phyloP scores from a whole-genome alignment of 2,329 filamentous ascomycete genomes.

The Phialophora tarda region DNA sequence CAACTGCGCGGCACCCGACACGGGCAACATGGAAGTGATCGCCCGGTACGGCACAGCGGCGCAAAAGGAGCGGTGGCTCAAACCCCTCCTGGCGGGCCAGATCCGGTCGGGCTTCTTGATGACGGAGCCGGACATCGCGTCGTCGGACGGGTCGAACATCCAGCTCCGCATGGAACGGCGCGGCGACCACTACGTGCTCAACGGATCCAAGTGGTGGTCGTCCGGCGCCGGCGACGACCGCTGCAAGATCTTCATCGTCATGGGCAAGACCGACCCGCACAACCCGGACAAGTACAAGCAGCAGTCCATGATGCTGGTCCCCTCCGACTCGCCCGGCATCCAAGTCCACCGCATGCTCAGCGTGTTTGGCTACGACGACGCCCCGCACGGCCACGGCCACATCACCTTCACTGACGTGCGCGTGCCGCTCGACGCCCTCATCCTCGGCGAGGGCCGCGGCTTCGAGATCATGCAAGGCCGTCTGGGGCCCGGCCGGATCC shows the following conservation, averaged over 20 bases:
- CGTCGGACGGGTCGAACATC: slow-evolving; percentile 92
- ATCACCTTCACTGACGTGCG: slow-evolving; percentile 88
- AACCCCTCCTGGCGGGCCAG: slow-evolving; percentile 78
- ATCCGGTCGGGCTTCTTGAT: slow-evolving; percentile 91
- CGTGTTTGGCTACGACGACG: slow-evolving; percentile 96
- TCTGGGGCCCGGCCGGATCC: slow-evolving; percentile 92
- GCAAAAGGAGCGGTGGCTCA: slow-evolving; percentile 77
- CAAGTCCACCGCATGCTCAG: slow-evolving; percentile 90
- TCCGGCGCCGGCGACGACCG: slow-evolving; percentile 91
- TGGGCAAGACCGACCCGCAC: slow-evolving; percentile 84
- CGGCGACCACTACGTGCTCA: slow-evolving; percentile 87
- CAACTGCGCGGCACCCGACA: slow-evolving; percentile 90
- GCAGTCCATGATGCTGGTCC: slow-evolving; percentile 91
- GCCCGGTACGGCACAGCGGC: slow-evolving; percentile 84
- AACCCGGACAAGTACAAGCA: slow-evolving; percentile 82
- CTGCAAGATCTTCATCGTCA: slow-evolving; percentile 92
- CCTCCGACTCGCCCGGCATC: slow-evolving; percentile 78
- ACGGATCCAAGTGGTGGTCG: slow-evolving; percentile 99
- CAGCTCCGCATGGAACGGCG: slow-evolving; percentile 80
- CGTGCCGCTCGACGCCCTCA: slow-evolving; percentile 78
- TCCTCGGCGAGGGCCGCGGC: slow-evolving; percentile 89
- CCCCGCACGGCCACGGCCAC: slow-evolving; percentile 95
- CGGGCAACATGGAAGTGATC: slow-evolving; percentile 93
- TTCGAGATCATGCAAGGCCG: slow-evolving; percentile 99
- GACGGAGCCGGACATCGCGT: slow-evolving; percentile 89